Evolutionary conservation across 2,329 filamentous ascomycete species (phyloP), one percentile per base, ranked within the genome.

Genomic region (Epichloe sibirici): DNA sequence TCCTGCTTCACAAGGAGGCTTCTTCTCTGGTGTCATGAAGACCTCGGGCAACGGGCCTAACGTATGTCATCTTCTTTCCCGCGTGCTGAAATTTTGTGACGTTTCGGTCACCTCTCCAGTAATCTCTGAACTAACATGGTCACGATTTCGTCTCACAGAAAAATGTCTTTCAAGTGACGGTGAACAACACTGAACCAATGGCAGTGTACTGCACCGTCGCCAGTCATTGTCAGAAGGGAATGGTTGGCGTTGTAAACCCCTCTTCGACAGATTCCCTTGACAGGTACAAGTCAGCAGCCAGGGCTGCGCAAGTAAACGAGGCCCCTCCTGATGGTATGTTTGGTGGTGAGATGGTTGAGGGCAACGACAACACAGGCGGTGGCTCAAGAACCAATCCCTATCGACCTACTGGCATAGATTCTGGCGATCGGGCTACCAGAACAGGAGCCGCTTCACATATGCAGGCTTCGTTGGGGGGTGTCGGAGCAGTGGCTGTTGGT

Each of bases 161-260:
- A 15, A 46, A 51, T 25, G 56, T 58, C 34, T 61, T 61, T 55
- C 54, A 51, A 35, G 60, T 67, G 48, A 58, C 52, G 9, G 55
- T 67, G 40, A 62, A 63, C 52, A 56, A 55, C 53, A 66, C 64
- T 3, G 57, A 64, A 28, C 60, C 65, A 43, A 58, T 64, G 21
- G 61, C 63, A 51, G 62, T 63, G 55, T 67, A 66, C 59, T 67
- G 63, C 53, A 57, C 56, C 34, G 52, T 55, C 47, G 55, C 43
- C 17, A 50, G 51, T 17, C 63, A 67, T 56, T 67, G 65, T 54
- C 57, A 63, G 57, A 52, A 38, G 7, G 65, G 65, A 45, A 66
- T 66, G 64, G 58, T 65, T 7, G 62, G 61, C 34, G 62, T 60
- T 43, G 57, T 66, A 53, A 66, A 65, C 53, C 56, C 60, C 21